Evolutionary conservation across 495 filamentous ascomycete species (phyloP), one percentile per base, ranked within the genome.

Genomic region (Neurospora pannonica): DNA sequence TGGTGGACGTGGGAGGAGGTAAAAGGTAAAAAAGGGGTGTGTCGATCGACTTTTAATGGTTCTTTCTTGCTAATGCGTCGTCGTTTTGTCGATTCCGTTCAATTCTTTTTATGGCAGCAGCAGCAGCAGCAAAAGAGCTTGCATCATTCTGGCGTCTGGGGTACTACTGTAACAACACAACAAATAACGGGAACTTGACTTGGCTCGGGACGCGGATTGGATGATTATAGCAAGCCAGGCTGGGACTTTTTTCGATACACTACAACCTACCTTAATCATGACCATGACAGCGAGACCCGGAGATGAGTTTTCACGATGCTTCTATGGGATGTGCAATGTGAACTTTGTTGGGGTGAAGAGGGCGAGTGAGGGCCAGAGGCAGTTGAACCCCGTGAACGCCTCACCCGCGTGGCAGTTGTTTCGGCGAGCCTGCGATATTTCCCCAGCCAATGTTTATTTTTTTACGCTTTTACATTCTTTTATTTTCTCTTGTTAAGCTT

Each of bases 1-100:
- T 43, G 77, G 79, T 6, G 79, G 77, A 1, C 74, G 81, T 1
- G 79, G 81, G 4, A 78, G 79, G 43, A 74, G 79, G 69, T 69
- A 60, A 60, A 37, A 19, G 54, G 54, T 34, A 67, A 34, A 67
- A 19, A 17, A 4, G 15, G 54, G 54, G 28, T 8, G 21, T 60
- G 28, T 28, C n/a, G 43, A 10, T 54, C 46, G 48, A 60, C 21
- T 60, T 28, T 28, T 54, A 54, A 60, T 60, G 21, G 54, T 62
- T 62, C 13, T 54, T 54, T 28, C 5, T 60, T 60, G 21, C 48
- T 67, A 67, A 67, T 67, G 28, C 6, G 54, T 67, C 24, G 54
- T 62, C 54, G 21, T 62, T 60, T 62, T 6, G n/a, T 62, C 54
- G 54, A 67, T 36, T 34, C 34, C 24, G 28, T 67, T 19, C 15